Conservation (phyloP, 2,329 filamentous ascomycete genomes). For the Colletotrichum sp. region DNA sequence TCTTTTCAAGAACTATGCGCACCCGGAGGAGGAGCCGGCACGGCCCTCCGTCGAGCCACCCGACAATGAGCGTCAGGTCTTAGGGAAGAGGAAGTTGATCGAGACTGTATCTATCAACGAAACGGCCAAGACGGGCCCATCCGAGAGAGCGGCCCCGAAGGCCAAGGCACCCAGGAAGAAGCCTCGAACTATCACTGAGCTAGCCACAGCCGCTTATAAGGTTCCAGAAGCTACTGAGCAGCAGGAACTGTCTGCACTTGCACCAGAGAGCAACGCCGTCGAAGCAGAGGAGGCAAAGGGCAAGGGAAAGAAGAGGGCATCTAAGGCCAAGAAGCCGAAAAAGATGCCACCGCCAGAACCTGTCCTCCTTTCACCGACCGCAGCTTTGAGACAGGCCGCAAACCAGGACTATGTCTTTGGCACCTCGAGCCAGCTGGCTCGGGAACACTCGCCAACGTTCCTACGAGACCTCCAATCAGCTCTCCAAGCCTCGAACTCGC, state of each 20-base stretch:
- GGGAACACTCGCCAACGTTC: conserved; percentile 73
- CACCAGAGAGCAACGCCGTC: conserved; percentile 23
- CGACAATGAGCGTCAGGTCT: conserved; percentile 34
- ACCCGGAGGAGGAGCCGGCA: conserved; percentile 27
- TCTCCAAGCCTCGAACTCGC: conserved; percentile 61
- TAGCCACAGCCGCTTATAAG: conserved; percentile 75
- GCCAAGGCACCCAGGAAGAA: conserved; percentile 70
- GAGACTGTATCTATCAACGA: conserved; percentile 50
- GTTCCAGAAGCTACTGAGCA: conserved; percentile 40
- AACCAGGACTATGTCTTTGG: conserved; percentile 84
- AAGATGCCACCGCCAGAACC: conserved; percentile 42
- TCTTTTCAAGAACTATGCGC: conserved; percentile 48
- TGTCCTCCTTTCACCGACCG: conserved; percentile 69
- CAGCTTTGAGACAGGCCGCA: conserved; percentile 69
- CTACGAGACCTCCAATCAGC: conserved; percentile 67
- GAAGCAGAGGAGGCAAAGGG: conserved; percentile 35
- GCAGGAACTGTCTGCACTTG: conserved; percentile 28
- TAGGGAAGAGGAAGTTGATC: conserved; percentile 63
- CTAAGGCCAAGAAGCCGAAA: conserved; percentile 44
- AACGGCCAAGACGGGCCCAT: conserved; percentile 25
- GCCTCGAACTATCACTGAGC: conserved; percentile 76
- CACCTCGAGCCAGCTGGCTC: conserved; percentile 81
- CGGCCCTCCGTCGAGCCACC: conserved; percentile 14
- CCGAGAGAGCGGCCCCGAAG: conserved; percentile 42
- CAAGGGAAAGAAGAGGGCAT: conserved; percentile 34